phyloP scores from a whole-genome alignment of 1,139 yeast species.

The Geotrichum phurueaensis region DNA sequence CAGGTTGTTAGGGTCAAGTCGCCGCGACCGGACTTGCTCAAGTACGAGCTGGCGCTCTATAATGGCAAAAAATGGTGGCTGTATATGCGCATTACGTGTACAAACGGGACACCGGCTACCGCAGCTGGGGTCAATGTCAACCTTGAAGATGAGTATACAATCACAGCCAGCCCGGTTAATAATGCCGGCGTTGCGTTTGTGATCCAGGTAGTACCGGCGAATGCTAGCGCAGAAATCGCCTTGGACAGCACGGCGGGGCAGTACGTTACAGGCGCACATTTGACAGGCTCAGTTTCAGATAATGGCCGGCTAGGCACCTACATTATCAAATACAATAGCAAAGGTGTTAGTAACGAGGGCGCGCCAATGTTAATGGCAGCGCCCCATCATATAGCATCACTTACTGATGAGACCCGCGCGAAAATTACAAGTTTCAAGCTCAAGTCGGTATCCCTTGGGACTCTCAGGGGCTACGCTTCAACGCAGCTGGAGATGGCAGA shows the following conservation, averaged over 20 bases:
- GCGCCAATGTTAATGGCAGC: slow-evolving; percentile 56
- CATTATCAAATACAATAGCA: slow-evolving; percentile 46
- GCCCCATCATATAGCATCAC: slow-evolving; percentile 62
- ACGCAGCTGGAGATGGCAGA: slow-evolving; percentile 48
- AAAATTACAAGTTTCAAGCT: slow-evolving; percentile 57
- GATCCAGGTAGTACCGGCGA: slow-evolving; percentile 54
- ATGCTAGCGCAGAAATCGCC: slow-evolving; percentile 5
- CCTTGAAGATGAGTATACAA: not conserved
- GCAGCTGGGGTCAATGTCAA: slow-evolving; percentile 24
- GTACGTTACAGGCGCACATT: slow-evolving; percentile 42
- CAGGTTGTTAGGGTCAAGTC: slow-evolving; percentile 33
- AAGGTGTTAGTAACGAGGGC: slow-evolving; percentile 50
- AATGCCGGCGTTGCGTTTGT: slow-evolving; percentile 43
- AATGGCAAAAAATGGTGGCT: slow-evolving; percentile 52
- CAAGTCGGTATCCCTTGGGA: slow-evolving; percentile 61
- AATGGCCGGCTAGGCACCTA: slow-evolving; percentile 41
- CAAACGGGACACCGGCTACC: slow-evolving; percentile 36
- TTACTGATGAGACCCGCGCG: slow-evolving; percentile 50
- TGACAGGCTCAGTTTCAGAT: slow-evolving; percentile 38
- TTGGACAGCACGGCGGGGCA: slow-evolving; percentile 58
- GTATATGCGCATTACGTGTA: slow-evolving; percentile 49
- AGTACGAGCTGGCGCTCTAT: slow-evolving; percentile 52
- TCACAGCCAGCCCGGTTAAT: slow-evolving; percentile 18
- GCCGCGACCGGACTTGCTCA: slow-evolving; percentile 36
- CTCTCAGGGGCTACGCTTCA: slow-evolving; percentile 55